These are phyloP conservation scores for Pseudocohnilembus persalinus DNA, from an alignment of 169 alveolate genomes.

Conservation along the genomic window DNA sequence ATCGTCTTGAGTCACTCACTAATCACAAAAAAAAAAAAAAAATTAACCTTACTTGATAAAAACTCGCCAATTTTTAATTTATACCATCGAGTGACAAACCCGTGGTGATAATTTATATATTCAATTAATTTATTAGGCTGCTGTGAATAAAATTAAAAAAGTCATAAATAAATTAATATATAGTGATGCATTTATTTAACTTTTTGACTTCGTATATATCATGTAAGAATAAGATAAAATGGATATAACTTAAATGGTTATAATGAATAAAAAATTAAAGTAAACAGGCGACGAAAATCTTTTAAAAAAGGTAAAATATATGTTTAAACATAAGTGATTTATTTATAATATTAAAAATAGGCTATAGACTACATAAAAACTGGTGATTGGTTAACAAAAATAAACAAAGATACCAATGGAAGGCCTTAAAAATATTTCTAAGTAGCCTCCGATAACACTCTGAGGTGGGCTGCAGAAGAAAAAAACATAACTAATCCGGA, in stretches of 20 bases:
- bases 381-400: conserved; percentile 36
- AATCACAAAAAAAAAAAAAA: too few relatives aligned
- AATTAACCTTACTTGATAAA: too few relatives aligned
- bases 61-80: too few relatives aligned
- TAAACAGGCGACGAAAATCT: not conserved
- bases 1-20: too few relatives aligned
- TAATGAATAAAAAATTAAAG: too few relatives aligned
- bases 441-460: conserved; percentile 26
- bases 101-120: too few relatives aligned
- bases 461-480: conserved; percentile 40
- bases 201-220: not conserved
- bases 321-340: not conserved
- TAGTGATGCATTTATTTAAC: not conserved
- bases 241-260: not conserved
- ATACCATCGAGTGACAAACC: too few relatives aligned
- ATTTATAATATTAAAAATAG: not conserved
- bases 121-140: too few relatives aligned
- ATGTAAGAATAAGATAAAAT: too few relatives aligned
- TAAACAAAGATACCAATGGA: conserved; percentile 37
- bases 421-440: conserved; percentile 37
- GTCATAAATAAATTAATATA: not conserved
- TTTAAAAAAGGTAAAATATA: not conserved
- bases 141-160: not conserved
- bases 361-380: conserved; percentile 19
- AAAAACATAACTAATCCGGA: conserved; percentile 32